Base-by-base conservation (phyloP, 2,329 filamentous ascomycete genomes). In the Colletotrichum coccodes region DNA sequence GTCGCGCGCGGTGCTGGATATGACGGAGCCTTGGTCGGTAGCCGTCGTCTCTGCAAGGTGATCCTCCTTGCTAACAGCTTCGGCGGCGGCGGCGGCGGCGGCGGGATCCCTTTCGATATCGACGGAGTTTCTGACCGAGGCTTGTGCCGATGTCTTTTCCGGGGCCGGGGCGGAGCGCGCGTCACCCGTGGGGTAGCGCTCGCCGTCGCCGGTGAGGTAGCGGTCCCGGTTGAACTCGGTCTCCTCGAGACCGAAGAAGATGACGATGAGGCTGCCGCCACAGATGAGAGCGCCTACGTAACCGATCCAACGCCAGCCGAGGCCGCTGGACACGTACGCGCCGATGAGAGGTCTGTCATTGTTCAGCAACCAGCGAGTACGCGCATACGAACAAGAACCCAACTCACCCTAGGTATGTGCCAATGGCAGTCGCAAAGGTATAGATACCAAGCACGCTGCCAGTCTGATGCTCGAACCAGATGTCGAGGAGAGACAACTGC, bases 401-500 rank as follows among this genome's bases (percentile, higher is more conserved):
- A n/a, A 36, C 64, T 67, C 50, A 67, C 64, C 86, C 87, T 4
- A 87, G 74, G 71, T 87, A 89, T 3, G 86, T 89, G 26, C 87
- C 87, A 34, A 88, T 80, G 71, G 84, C 86, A 1, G 86, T 88
- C 2, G 86, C 83, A 40, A 88, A 77, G 30, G 87, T 85, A 72
- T 89, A 89, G 30, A 88, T 73, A 64, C 86, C 86, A 6, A 89
- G 78, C 1, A 86, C 84, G 1, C 82, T 81, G 46, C 87, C 87
- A 49, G 86, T 82, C 68, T 87, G 85, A 72, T 89, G 87, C 76
- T 88, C 84, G 70, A 86, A 89, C 79, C 87, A 89, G 34, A 89
- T 80, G 71, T 89, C 87, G 8, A 86, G 84, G 32, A 89, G 78
- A 2, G 85, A 87, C n/a, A 88, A 76, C 72, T 89, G 87, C 7